Percentiles rank a stretch among this genome's conserved stretches.
Conservation (phyloP, 352 stramenopile genomes). For the Globisporangium alternatum region DNA sequence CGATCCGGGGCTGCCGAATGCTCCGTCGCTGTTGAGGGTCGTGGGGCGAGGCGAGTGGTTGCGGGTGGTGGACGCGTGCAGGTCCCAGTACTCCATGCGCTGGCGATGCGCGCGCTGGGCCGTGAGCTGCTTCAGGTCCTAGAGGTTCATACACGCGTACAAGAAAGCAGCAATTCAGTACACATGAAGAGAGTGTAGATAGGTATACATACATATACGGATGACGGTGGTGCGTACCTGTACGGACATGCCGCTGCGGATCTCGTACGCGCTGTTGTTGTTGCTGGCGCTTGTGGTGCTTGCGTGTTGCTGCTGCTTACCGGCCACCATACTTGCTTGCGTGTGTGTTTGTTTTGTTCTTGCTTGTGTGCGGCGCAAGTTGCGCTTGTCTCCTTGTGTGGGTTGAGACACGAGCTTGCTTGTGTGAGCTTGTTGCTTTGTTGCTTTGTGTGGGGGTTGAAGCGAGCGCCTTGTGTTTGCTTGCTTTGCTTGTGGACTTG, state of each 20-base stretch:
- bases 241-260: conserved; percentile 83
- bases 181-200: neutral
- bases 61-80: conserved; percentile 22
- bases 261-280: conserved; percentile 44
- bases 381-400: conserved; percentile 1
- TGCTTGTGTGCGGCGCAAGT: neutral
- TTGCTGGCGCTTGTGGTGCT: conserved; percentile 28
- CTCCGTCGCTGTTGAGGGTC: conserved; percentile 20
- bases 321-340: conserved; percentile 31
- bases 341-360: neutral
- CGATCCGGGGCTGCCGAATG: conserved; percentile 19
- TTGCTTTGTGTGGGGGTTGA: conserved; percentile 5
- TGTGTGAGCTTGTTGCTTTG: neutral
- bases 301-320: conserved; percentile 30
- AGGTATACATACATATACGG: neutral
- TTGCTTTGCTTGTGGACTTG: neutral
- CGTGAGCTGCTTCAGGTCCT: conserved; percentile 82
- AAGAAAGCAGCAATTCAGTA: neutral
- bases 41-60: conserved; percentile 41
- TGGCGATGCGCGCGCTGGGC: conserved; percentile 63
- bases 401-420: neutral
- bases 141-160: neutral
- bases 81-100: conserved; percentile 64
- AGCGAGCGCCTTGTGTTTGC: conserved; percentile 1
- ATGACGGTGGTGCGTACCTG: conserved; percentile 33